Evolutionary conservation across 768 basidiomycete genomes (phyloP).

Genomic region (Mycena latifolia): DNA sequence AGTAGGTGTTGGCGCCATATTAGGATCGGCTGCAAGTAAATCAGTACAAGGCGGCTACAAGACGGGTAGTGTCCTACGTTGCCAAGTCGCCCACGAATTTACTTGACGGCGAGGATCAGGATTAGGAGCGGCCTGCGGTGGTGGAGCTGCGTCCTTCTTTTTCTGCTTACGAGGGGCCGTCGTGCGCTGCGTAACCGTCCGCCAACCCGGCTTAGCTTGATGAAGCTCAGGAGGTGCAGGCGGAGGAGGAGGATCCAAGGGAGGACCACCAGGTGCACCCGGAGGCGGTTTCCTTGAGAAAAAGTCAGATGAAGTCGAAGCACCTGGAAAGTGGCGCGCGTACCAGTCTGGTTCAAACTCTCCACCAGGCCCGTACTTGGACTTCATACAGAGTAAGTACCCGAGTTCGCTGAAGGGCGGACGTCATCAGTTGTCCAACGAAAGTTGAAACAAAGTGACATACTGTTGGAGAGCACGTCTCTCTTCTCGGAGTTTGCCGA

Average conservation of each 20-base stretch:
- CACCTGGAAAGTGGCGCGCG: constrained; percentile 36
- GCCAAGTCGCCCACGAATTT: constrained; percentile 75
- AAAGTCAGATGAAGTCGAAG: constrained; percentile 10
- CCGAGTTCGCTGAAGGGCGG: constrained; percentile 74
- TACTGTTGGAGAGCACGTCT: constrained; percentile 84
- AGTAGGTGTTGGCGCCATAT: constrained; percentile 69
- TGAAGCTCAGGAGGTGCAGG: constrained; percentile 56
- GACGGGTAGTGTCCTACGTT: constrained; percentile 60
- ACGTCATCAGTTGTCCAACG: neutral
- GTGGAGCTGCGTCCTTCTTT: constrained; percentile 57
- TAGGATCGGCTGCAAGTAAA: constrained; percentile 65
- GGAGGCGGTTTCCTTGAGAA: constrained; percentile 62
- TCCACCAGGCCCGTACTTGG: constrained; percentile 87
- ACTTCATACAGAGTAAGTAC: constrained; percentile 73
- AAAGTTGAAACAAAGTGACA: constrained; percentile 46
- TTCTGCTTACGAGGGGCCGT: constrained; percentile 54
- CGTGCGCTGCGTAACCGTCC: constrained; percentile 53
- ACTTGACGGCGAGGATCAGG: constrained; percentile 59
- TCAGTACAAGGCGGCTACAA: neutral
- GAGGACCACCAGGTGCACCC: constrained; percentile 57
- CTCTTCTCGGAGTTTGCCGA: constrained; percentile 86
- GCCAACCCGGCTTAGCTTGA: constrained; percentile 71
- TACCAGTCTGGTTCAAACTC: constrained; percentile 90
- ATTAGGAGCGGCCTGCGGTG: constrained; percentile 45
- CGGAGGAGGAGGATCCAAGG: constrained; percentile 52